Evolutionary conservation across 331 rosid genomes (phyloP), one percentile per base, ranked within the genome.

Genomic region (Pyracantha coccinea): DNA sequence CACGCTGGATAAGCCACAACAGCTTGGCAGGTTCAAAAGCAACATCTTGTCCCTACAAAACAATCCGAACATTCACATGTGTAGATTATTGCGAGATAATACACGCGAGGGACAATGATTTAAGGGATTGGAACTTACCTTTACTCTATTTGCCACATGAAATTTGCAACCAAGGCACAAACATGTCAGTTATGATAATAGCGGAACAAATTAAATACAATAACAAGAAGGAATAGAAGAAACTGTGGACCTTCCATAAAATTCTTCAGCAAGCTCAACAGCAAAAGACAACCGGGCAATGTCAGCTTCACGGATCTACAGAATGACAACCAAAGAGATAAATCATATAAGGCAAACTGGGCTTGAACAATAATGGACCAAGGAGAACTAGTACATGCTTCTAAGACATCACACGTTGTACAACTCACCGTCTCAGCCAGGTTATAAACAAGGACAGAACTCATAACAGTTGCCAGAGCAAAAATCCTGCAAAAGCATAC

Each of bases 21-120:
- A 94, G 96, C 88, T 89, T 94, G 73, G 99, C 91, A 79, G 99
- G 99, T 88, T 94, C 97, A 88, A 94, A 94, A 78, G 99, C 99
- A 80, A 92, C 79, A 83, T 92, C 99, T 77, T 92, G 90, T 23
- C 99, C 99, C 99, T 94, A 78, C 64, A 79, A 83, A 80, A 79
- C 45, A 65, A 71, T 66, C 60, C 75, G 16, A 50, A 17, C 38
- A 82, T 58, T 70, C 73, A 78, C 60, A 77, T 32, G 23, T 25
- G 13, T 29, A 41, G 57, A 28, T 13, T 25, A 66, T 19, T 31
- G 61, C 6, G 32, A 77, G 66, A 59, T 32, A 68, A n/a, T 59
- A 21, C 47, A 47, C 33, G 64, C 17, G 31, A 78, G 45, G 35
- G 29, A 32, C 29, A 62, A 41, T 65, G 75, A 61, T 62, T 45